These are phyloP conservation scores for Beverwykella pulmonaria DNA, from an alignment of 495 filamentous ascomycete species.

Conservation along the genomic window DNA sequence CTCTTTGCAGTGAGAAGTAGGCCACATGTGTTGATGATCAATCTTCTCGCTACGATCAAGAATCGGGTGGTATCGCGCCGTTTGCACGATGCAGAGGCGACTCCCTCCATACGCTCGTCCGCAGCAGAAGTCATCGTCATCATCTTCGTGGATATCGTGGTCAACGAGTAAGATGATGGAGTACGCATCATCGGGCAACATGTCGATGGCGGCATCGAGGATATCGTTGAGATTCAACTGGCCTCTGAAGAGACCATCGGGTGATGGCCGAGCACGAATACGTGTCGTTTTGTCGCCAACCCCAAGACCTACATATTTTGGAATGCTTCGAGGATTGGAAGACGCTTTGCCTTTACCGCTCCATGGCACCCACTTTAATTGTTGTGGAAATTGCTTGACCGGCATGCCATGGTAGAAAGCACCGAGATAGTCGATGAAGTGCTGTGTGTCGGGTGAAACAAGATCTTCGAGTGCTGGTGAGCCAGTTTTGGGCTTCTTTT, in stretches of 20 bases:
- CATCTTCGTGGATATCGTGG: constrained; percentile 68
- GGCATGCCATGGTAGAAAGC: constrained; percentile 65
- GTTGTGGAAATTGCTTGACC: constrained; percentile 50
- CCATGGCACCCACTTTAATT: constrained; percentile 55
- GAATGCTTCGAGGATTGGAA: not conserved
- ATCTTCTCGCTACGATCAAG: constrained; percentile 53
- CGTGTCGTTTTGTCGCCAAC: constrained; percentile 49
- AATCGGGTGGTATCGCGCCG: constrained; percentile 60
- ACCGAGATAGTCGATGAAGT: constrained; percentile 56
- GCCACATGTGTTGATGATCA: constrained; percentile 63
- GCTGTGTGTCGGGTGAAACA: constrained; percentile 38
- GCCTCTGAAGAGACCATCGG: constrained; percentile 51
- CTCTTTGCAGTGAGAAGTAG: constrained; percentile 59
- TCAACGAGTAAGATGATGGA: constrained; percentile 59
- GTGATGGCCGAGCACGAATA: constrained; percentile 56
- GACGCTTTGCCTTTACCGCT: constrained; percentile 23
- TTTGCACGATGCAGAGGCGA: constrained; percentile 62
- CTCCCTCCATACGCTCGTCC: constrained; percentile 68
- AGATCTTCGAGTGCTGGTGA: not conserved
- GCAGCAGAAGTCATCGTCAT: constrained; percentile 68
- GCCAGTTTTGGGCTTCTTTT: not conserved
- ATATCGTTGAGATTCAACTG: constrained; percentile 68
- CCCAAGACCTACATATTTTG: constrained; percentile 50
- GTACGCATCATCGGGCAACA: constrained; percentile 64
- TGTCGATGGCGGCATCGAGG: constrained; percentile 59